Percentiles rank a stretch among this genome's conserved stretches.
Evolutionary conservation across 2,329 filamentous ascomycete species (phyloP).

Genomic region (Daldinia eschscholtzii): DNA sequence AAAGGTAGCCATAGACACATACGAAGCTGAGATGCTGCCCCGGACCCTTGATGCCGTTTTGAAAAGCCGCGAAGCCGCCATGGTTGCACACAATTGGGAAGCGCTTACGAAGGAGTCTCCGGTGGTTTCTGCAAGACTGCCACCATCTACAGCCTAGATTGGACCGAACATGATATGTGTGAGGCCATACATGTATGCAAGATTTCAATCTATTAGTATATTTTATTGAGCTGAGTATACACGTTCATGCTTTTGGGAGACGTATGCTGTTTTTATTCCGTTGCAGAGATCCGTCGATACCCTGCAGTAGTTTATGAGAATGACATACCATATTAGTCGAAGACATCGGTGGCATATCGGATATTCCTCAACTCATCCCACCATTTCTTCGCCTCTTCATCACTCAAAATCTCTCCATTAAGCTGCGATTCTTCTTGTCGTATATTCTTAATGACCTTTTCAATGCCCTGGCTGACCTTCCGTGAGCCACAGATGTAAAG

Average conservation of each 20-base stretch:
- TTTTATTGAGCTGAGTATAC: not conserved
- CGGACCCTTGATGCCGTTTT: conserved; percentile 22
- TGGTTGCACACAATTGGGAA: conserved; percentile 30
- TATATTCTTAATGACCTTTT: conserved; percentile 47
- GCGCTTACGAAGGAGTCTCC: conserved; percentile 25
- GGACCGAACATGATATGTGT: not conserved
- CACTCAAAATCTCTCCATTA: conserved; percentile 19
- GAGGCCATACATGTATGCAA: not conserved
- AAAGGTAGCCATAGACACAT: conserved; percentile 18
- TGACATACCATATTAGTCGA: conserved; percentile 16
- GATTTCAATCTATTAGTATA: not conserved
- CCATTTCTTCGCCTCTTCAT: conserved; percentile 34
- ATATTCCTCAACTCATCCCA: conserved; percentile 38
- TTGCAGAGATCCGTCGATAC: not conserved
- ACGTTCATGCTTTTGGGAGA: not conserved
- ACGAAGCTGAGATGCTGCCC: conserved; percentile 31
- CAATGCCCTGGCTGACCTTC: conserved; percentile 53
- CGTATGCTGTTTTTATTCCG: not conserved
- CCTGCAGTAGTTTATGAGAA: not conserved
- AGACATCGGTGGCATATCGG: conserved; percentile 35
- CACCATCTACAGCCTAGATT: conserved; percentile 16
- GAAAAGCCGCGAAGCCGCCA: conserved; percentile 28
- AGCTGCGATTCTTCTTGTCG: conserved; percentile 30
- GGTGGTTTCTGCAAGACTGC: conserved; percentile 20
- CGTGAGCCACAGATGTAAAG: conserved; percentile 69